Evolutionary conservation across 441 rosid genomes (phyloP), one percentile per base, ranked within the genome.

Genomic region (Gossypium lobatum): DNA sequence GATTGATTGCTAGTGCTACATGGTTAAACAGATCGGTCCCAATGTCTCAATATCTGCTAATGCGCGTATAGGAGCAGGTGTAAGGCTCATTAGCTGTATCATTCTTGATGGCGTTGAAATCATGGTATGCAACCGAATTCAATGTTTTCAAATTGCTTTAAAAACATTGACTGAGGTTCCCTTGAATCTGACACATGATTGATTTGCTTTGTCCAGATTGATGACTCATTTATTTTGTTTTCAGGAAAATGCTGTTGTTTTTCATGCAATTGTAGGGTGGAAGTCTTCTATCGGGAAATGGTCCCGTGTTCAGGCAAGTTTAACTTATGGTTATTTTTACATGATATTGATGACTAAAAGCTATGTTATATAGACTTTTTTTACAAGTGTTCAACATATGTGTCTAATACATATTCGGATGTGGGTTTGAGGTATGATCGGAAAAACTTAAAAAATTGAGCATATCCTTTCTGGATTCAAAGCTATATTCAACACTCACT

Each of bases 41-140:
- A 91, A 90, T 65, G 98, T 90, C 65, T 92, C 97, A 4, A 85
- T 94, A 75, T 90, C 97, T 42, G 98, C 98, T 14, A 92, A 92
- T 87, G 98, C 95, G 78, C 96, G 93, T 73, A 86, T 94, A 68
- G 98, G 97, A 83, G 88, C 95, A 3, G 98, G 98, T 62, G 97
- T 89, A 70, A 88, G 97, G 86, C 98, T 94, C 71, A 88, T 86
- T 70, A 86, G 85, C 68, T 94, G 98, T 80, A 90, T 92, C 77
- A 88, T 94, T 73, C 91, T 94, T 61, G 98, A 94, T 52, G 89
- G 83, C 14, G 96, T 94, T 72, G 95, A 90, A 83, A 85, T 94
- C 85, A 85, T 86, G 95, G 98, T 94, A 85, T 65, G 82, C 66
- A 72, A 70, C 57, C 66, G n/a, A 76, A 8, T 71, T 59, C 65